phyloP scores from a whole-genome alignment of 2,329 filamentous ascomycete genomes.

The Botrytis cinerea region DNA sequence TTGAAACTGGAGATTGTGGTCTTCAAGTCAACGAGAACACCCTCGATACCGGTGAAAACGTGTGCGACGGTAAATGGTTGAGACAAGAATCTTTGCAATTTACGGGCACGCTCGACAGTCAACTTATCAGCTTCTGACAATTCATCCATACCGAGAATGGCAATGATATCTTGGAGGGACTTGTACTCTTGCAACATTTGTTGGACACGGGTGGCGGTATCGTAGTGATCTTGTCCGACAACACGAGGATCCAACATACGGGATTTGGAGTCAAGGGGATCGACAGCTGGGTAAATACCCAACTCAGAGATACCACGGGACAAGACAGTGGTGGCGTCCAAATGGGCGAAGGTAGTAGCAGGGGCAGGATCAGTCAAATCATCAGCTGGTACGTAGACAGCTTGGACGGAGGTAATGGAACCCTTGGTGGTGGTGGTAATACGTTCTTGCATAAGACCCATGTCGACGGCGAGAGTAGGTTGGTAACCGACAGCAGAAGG shows the following conservation, averaged over 20 bases:
- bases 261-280: slow-evolving; percentile 98
- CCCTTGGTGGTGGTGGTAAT: slow-evolving; percentile 99
- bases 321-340: slow-evolving; percentile 99
- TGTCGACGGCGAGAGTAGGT: slow-evolving; percentile 96
- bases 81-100: slow-evolving; percentile 99
- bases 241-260: slow-evolving; percentile 99
- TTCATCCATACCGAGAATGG: slow-evolving; percentile 98
- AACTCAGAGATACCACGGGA: slow-evolving; percentile 99
- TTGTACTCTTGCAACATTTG: slow-evolving; percentile 99
- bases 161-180: slow-evolving; percentile 99
- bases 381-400: slow-evolving; percentile 99
- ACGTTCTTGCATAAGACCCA: slow-evolving; percentile 99
- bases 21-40: slow-evolving; percentile 96
- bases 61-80: slow-evolving; percentile 93
- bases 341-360: slow-evolving; percentile 98
- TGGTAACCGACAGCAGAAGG: slow-evolving; percentile 99
- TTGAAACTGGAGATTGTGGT: slow-evolving; percentile 98
- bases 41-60: slow-evolving; percentile 74
- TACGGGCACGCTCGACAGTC: slow-evolving; percentile 99
- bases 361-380: slow-evolving; percentile 99
- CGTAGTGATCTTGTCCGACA: slow-evolving; percentile 97
- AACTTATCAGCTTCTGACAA: slow-evolving; percentile 99
- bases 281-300: slow-evolving; percentile 99
- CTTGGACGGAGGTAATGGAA: slow-evolving; percentile 99
- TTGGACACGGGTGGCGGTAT: slow-evolving; percentile 91